A percentile compares a stretch with the other conserved stretches of the same genome.
Conservation (phyloP, 352 stramenopile genomes). For the Pythium monospermum region DNA sequence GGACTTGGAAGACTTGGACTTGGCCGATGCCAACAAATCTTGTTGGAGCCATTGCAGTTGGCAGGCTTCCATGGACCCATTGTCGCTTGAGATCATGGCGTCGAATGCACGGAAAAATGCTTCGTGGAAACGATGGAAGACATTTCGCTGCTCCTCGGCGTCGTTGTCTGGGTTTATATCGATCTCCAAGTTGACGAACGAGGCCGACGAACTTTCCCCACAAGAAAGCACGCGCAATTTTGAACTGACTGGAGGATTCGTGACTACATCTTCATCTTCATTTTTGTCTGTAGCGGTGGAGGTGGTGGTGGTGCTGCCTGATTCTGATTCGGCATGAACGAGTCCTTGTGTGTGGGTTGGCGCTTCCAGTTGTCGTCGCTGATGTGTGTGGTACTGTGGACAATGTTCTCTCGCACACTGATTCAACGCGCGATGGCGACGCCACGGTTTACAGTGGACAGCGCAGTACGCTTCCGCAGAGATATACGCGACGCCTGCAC, state of each 20-base stretch:
- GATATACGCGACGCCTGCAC: constrained; percentile 37
- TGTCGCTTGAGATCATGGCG: constrained; percentile 49
- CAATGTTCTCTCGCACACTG: constrained; percentile 14
- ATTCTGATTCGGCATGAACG: constrained; percentile 1
- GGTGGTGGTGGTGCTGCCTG: constrained; percentile 8
- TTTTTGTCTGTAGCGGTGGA: constrained; percentile 11
- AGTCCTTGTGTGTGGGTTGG: not conserved
- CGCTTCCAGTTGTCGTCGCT: not conserved
- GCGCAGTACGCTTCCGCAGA: constrained; percentile 41
- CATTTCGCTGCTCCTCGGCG: constrained; percentile 16
- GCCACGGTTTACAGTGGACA: constrained; percentile 44
- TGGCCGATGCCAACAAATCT: constrained; percentile 38
- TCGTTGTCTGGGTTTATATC: constrained; percentile 17
- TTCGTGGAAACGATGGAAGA: constrained; percentile 51
- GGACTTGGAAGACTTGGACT: not conserved
- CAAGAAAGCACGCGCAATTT: constrained; percentile 29
- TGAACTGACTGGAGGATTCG: no score
- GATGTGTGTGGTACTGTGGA: constrained; percentile 5
- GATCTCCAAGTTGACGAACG: constrained; percentile 37
- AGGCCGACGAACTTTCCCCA: constrained; percentile 27
- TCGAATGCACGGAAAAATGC: constrained; percentile 66
- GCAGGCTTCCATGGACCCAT: constrained; percentile 54
- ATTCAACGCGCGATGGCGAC: constrained; percentile 3
- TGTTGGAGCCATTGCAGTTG: constrained; percentile 63
- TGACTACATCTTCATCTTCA: constrained; percentile 28